Conservation (phyloP, 129 eudicot genomes). For the Smallanthus sonchifolius region DNA sequence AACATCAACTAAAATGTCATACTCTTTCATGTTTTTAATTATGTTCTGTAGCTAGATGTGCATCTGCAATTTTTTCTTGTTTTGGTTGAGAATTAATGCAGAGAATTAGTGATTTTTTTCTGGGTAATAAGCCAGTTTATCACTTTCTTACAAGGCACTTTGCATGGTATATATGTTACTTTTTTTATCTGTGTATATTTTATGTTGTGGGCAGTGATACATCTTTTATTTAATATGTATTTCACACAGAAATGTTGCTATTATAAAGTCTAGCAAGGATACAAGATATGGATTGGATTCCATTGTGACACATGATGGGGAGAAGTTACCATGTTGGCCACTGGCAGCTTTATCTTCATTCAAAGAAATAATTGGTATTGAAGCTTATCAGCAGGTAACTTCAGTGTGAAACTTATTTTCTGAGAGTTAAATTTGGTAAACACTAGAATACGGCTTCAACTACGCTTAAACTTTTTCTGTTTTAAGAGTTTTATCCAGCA, state of each 20-base stretch:
- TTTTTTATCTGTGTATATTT: background rate
- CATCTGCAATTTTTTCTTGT: constrained; percentile 1
- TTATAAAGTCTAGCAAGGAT: constrained; percentile 90
- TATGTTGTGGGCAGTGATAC: background rate
- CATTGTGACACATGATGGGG: constrained; percentile 92
- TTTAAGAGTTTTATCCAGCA: background rate
- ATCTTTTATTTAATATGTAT: constrained; percentile 7
- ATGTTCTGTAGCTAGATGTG: background rate
- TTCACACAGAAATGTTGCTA: constrained; percentile 64
- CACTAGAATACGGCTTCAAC: background rate
- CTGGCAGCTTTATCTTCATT: constrained; percentile 72
- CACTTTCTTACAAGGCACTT: background rate
- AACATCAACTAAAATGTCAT: background rate
- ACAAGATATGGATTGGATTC: constrained; percentile 79
- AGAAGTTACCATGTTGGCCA: constrained; percentile 86
- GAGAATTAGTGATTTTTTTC: constrained; percentile 6
- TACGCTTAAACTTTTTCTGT: background rate
- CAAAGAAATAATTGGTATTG: constrained; percentile 61
- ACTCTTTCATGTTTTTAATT: background rate
- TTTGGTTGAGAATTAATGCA: background rate
- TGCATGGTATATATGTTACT: background rate
- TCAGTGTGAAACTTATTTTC: background rate
- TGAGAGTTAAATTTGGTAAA: background rate
- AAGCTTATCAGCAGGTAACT: constrained; percentile 82
- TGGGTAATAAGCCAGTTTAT: background rate